phyloP scores from a whole-genome alignment of 2,329 filamentous ascomycete genomes.

The Aspergillus sclerotialis region DNA sequence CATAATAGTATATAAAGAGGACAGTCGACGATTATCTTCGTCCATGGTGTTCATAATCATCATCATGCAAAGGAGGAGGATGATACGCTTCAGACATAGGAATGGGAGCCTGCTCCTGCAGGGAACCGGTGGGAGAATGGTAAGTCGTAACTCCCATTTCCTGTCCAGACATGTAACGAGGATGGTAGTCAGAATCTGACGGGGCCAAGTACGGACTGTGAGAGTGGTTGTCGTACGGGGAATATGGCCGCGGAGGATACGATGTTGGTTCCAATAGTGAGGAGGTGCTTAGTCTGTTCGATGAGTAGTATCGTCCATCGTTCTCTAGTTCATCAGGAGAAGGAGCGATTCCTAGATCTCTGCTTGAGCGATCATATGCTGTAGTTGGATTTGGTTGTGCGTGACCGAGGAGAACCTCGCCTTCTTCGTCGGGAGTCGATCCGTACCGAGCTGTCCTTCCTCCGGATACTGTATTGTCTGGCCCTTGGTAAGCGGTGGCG shows the following conservation, averaged over 20 bases:
- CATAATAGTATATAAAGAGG: no score
- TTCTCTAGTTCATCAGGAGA: conserved; percentile 13
- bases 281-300: conserved; percentile 5
- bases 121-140: conserved; percentile 14
- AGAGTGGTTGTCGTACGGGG: conserved; percentile 12
- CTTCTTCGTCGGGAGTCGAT: conserved; percentile 26
- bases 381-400: conserved; percentile 29
- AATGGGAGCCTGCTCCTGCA: conserved; percentile 24
- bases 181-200: conserved; percentile 12
- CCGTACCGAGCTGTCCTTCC: conserved; percentile 18
- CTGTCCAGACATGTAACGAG: conserved; percentile 9
- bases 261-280: conserved; percentile 9
- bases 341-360: conserved; percentile 8
- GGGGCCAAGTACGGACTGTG: conserved; percentile 10
- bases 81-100: conserved; percentile 25
- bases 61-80: conserved; percentile 18
- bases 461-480: conserved; percentile 14
- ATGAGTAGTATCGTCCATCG: conserved; percentile 7
- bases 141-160: conserved; percentile 4
- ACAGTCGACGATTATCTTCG: no score
- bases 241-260: conserved; percentile 10
- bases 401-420: conserved; percentile 30
- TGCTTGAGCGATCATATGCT: conserved; percentile 4
- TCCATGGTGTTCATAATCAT: conserved; percentile 10
- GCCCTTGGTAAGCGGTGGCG: conserved; percentile 22